Evolutionary conservation across 495 filamentous ascomycete genomes (phyloP).

Genomic region (Elasticomyces elasticus): DNA sequence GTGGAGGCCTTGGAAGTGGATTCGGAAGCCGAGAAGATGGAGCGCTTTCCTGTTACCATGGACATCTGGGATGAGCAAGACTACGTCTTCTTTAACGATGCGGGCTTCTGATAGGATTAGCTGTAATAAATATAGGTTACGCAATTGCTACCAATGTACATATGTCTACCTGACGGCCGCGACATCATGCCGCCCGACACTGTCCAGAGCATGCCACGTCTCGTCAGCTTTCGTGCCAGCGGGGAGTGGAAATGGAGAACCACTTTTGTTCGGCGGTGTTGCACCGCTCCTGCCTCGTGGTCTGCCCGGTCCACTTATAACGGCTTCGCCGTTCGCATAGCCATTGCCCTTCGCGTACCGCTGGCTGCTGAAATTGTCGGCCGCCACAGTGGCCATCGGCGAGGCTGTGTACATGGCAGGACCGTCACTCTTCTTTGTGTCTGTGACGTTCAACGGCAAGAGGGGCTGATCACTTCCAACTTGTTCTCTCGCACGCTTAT

Average conservation of each 20-base stretch:
- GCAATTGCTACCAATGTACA: not conserved
- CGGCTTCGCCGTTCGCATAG: conserved; percentile 30
- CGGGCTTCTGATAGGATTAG: conserved; percentile 1
- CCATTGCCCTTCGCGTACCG: not conserved
- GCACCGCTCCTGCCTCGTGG: conserved; percentile 2
- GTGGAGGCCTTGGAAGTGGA: not conserved
- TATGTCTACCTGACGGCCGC: conserved; percentile 6
- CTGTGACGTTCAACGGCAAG: conserved; percentile 53
- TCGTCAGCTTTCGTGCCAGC: conserved; percentile 71
- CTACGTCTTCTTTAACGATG: conserved; percentile 3
- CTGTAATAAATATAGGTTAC: not conserved
- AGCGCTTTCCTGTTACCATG: not conserved
- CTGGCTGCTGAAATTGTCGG: not conserved
- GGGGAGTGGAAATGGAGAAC: conserved; percentile 45
- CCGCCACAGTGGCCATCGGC: conserved; percentile 2
- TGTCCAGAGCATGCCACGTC: conserved; percentile 58
- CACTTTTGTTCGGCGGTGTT: conserved; percentile 2
- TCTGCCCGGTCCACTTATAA: conserved; percentile 17
- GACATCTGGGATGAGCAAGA: conserved; percentile 7
- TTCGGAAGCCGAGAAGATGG: not conserved
- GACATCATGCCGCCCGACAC: conserved; percentile 1
- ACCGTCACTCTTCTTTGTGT: conserved; percentile 13
- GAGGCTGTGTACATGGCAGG: not conserved
- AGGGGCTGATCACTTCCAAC: conserved; percentile 52
- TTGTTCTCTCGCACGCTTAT: conserved; percentile 53